Percentiles rank a stretch among this genome's conserved stretches.
These are phyloP conservation scores for Dactylellina haptotyla DNA, from an alignment of 2,329 filamentous ascomycete genomes.

Conservation along the genomic window DNA sequence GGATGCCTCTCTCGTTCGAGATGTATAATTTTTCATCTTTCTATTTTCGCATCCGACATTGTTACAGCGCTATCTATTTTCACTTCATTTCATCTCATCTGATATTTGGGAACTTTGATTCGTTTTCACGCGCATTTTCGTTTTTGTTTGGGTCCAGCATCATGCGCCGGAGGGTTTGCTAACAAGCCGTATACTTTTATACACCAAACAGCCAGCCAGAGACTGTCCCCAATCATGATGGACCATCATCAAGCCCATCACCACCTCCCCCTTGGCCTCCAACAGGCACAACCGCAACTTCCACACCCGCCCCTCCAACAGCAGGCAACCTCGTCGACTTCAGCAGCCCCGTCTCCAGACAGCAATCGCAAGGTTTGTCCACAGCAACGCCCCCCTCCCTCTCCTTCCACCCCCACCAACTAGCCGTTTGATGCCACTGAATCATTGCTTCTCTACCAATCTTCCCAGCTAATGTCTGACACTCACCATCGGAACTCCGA, in stretches of 20 bases:
- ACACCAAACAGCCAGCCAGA: slow-evolving; percentile 28
- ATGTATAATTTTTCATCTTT: too few relatives aligned
- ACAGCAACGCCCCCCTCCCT: background rate
- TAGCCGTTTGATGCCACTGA: too few relatives aligned
- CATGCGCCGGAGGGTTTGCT: too few relatives aligned
- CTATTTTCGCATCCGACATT: too few relatives aligned
- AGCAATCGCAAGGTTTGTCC: slow-evolving; percentile 48
- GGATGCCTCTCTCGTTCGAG: too few relatives aligned
- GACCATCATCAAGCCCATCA: slow-evolving; percentile 51
- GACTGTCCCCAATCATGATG: slow-evolving; percentile 48
- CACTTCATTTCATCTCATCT: too few relatives aligned
- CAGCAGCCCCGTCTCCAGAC: slow-evolving; percentile 33
- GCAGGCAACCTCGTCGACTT: slow-evolving; percentile 10
- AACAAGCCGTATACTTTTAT: too few relatives aligned
- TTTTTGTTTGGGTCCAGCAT: too few relatives aligned
- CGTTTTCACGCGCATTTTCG: background rate
- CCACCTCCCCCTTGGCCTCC: slow-evolving; percentile 38
- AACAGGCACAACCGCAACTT: slow-evolving; percentile 24
- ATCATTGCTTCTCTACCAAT: background rate
- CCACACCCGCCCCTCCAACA: slow-evolving; percentile 21
- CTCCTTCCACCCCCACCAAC: background rate
- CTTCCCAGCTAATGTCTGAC: background rate
- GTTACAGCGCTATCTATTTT: too few relatives aligned
- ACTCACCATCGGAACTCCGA: background rate
- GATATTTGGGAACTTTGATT: too few relatives aligned